Percentiles rank a stretch among this genome's conserved stretches.
Conservation (phyloP, 23 red algal genomes). For the Gracilaria domingensis region DNA sequence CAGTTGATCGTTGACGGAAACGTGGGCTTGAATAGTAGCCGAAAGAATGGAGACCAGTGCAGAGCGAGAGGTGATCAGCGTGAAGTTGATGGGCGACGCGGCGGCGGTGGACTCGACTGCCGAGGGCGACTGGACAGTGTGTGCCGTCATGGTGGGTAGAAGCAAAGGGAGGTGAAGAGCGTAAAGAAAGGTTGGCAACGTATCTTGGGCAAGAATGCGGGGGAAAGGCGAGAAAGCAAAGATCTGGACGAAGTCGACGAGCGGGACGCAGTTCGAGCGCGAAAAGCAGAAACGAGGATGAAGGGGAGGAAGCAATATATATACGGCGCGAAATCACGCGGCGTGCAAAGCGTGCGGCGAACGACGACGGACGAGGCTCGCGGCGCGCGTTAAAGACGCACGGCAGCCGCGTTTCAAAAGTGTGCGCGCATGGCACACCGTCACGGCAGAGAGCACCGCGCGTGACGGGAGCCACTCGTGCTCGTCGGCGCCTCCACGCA, state of each 20-base stretch:
- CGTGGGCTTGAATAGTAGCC: constrained; percentile 41
- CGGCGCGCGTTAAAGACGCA: background rate
- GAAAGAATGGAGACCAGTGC: constrained; percentile 46
- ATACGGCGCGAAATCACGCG: background rate
- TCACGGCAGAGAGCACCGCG: background rate
- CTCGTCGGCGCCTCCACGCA: too few species aligned
- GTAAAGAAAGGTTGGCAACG: constrained; percentile 39
- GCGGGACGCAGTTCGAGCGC: too few species aligned
- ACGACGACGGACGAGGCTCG: background rate
- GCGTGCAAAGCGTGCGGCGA: background rate
- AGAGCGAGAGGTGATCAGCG: constrained; percentile 55
- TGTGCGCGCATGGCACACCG: background rate
- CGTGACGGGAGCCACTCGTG: background rate
- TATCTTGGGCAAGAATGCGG: constrained; percentile 9
- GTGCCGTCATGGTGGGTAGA: constrained; percentile 33
- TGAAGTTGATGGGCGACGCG: constrained; percentile 9
- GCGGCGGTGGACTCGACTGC: background rate
- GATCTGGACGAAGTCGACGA: too few species aligned
- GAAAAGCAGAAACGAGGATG: too few species aligned
- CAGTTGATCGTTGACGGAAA: constrained; percentile 1
- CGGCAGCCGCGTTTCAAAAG: background rate
- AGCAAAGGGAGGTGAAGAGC: constrained; percentile 15
- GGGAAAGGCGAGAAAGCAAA: background rate
- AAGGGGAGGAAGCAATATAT: background rate
- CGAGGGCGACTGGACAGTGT: background rate